Base-by-base conservation (phyloP, 2,329 filamentous ascomycete genomes). In the Aureobasidium sp. region DNA sequence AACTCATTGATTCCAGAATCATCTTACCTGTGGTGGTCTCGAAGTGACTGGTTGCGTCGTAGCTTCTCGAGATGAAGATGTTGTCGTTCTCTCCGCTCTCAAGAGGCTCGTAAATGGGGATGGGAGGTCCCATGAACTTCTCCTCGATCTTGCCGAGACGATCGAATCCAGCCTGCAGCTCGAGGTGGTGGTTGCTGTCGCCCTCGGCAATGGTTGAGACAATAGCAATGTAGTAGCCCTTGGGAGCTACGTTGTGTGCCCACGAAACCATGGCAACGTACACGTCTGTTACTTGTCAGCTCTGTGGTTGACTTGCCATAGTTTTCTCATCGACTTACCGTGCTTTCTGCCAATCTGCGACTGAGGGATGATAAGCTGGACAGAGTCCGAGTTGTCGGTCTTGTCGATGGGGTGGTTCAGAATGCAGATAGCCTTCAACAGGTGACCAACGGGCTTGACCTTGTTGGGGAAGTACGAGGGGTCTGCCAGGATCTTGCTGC, bases 221-320 rank as follows among this genome's bases (percentile, higher is more conserved):
- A 64, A 97, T 99, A 70, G 94, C 94, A 69, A 99, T 91, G 82
- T 95, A 99, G 85, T 97, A 97, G 64, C 93, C 93, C 84, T 96
- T 96, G 70, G 95, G 94, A 80, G 93, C 97, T 69, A 99, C 95
- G 71, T 96, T 97, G 81, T 99, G 95, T 41, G 92, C 90, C 42
- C 90, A 91, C 1, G 92, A 97, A 63, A 99, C 91, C 74, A 94
- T 89, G 62, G 94, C 93, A 72, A 99, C 88, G 82, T 99, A 99
- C 72, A 99, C 92, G 73, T 97, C 91, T 94, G 66, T 8, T 21
- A 69, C 61, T 34, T 49, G 25, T 39, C 21, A 65, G 61, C 36
- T 36, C 36, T 34, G 25, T 25, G 30, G 32, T 39, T 16, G 11
- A 7, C 37, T 13, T 29, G 11, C 7, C 5, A 36, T 27, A 48